A percentile compares a stretch with the other conserved stretches of the same genome.
These are phyloP conservation scores for Gentiana dahurica DNA, from an alignment of 257 asterid genomes.

Conservation along the genomic window DNA sequence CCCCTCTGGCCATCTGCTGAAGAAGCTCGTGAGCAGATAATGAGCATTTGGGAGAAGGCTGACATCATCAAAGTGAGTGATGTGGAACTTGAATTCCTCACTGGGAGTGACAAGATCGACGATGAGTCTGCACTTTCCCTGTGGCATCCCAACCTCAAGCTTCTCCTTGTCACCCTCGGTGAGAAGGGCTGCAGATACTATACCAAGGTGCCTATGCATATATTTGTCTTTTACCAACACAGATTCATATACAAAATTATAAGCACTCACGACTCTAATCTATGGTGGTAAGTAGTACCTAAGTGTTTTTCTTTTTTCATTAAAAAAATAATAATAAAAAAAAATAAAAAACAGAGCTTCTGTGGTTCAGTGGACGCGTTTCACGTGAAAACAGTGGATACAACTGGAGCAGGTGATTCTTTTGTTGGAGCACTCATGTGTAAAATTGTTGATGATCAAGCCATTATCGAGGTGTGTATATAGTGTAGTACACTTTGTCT, in stretches of 20 bases:
- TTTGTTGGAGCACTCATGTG: slow-evolving; percentile 36
- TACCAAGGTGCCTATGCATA: slow-evolving; percentile 42
- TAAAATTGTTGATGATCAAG: slow-evolving; percentile 30
- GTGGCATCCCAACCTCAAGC: slow-evolving; percentile 82
- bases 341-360: slow-evolving; percentile 12
- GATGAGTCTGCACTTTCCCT: slow-evolving; percentile 75
- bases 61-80: slow-evolving; percentile 96
- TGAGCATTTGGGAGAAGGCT: slow-evolving; percentile 88
- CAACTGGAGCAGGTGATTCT: slow-evolving; percentile 50
- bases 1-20: slow-evolving; percentile 80
- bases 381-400: slow-evolving; percentile 38
- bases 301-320: neutral
- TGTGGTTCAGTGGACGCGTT: slow-evolving; percentile 27
- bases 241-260: too few species aligned
- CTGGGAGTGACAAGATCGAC: slow-evolving; percentile 68
- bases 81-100: slow-evolving; percentile 72
- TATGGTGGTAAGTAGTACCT: too few species aligned
- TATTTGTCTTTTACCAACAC: too few species aligned
- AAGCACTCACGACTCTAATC: too few species aligned
- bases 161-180: slow-evolving; percentile 84
- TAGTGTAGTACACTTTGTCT: neutral
- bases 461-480: slow-evolving; percentile 21
- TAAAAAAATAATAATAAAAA: too few species aligned
- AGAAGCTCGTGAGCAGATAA: slow-evolving; percentile 69
- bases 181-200: slow-evolving; percentile 84